These are phyloP conservation scores for Laguncularia racemosa DNA, from an alignment of 345 rosid genomes.

Conservation along the genomic window DNA sequence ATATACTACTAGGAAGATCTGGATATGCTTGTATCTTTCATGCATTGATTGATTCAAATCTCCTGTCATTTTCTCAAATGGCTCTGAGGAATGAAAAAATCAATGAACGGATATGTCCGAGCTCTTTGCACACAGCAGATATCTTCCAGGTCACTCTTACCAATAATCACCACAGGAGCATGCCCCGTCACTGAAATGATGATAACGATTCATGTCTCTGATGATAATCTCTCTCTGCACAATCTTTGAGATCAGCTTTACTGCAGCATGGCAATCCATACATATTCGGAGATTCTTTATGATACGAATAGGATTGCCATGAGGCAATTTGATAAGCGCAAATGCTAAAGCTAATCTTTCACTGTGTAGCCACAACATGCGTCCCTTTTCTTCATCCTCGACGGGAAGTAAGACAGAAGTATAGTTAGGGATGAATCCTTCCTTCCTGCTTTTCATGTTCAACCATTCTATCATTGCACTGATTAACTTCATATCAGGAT, in stretches of 20 bases:
- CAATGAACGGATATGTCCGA: too few species aligned
- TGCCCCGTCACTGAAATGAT: constrained; percentile 58
- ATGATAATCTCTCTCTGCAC: constrained; percentile 61
- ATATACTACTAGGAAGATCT: too few species aligned
- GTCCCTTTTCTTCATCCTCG: constrained; percentile 53
- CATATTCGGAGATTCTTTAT: constrained; percentile 80
- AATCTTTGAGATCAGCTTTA: constrained; percentile 59
- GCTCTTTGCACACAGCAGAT: too few species aligned
- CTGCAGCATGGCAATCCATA: constrained; percentile 63
- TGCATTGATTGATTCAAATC: too few species aligned
- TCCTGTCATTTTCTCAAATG: too few species aligned
- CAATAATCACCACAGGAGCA: constrained; percentile 85
- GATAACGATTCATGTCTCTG: constrained; percentile 81
- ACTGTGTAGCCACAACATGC: constrained; percentile 70
- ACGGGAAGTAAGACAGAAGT: constrained; percentile 45
- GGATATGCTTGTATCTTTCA: too few species aligned
- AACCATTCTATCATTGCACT: constrained; percentile 84
- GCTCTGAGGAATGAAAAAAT: too few species aligned
- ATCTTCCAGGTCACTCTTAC: constrained; percentile 27
- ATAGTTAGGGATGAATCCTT: constrained; percentile 54
- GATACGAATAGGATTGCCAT: constrained; percentile 44
- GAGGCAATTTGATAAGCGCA: constrained; percentile 45
- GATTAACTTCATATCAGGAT: constrained; percentile 60
- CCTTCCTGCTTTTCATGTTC: constrained; percentile 52
- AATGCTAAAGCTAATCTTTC: constrained; percentile 85